phyloP scores from a whole-genome alignment of 805 yeast species.

The Suhomyces vadensis region DNA sequence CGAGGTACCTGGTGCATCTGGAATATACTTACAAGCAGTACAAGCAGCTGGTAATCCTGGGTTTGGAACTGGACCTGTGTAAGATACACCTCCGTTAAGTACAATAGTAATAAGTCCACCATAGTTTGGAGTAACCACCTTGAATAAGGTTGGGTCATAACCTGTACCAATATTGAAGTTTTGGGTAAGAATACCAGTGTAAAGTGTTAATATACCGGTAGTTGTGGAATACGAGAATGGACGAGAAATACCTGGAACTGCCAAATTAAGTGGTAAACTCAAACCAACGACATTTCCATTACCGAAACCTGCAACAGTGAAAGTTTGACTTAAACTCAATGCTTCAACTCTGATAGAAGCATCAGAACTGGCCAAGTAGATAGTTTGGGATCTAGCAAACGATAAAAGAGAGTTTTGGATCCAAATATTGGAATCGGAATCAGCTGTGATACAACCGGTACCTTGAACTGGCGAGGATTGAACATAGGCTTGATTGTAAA shows the following conservation, averaged over 20 bases:
- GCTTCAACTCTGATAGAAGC: slow-evolving; percentile 18
- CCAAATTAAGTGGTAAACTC: slow-evolving; percentile 14
- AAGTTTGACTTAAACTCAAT: slow-evolving; percentile 18
- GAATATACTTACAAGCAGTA: no score
- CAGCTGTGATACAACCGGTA: slow-evolving; percentile 29
- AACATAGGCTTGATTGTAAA: slow-evolving; percentile 21
- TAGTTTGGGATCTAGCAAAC: slow-evolving; percentile 13
- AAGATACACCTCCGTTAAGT: slow-evolving; percentile 11
- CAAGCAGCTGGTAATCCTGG: slow-evolving; percentile 10
- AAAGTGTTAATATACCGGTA: slow-evolving; percentile 23
- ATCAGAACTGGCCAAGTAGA: slow-evolving; percentile 11
- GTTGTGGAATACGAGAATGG: slow-evolving; percentile 9
- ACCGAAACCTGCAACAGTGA: slow-evolving; percentile 30
- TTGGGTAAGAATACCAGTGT: slow-evolving; percentile 9
- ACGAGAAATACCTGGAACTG: neutral
- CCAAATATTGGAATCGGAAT: slow-evolving; percentile 13
- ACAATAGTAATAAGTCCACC: slow-evolving; percentile 9
- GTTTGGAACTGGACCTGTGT: slow-evolving; percentile 13
- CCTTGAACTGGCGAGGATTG: slow-evolving; percentile 26
- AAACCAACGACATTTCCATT: slow-evolving; percentile 29
- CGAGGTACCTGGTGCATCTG: slow-evolving; percentile 13
- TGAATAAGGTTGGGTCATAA: slow-evolving; percentile 7
- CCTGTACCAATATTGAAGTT: slow-evolving; percentile 14
- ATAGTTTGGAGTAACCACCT: slow-evolving; percentile 4
- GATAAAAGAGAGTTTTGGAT: slow-evolving; percentile 9